These are phyloP conservation scores for Populus hybrid DNA, from an alignment of 441 rosid genomes.

Conservation along the genomic window DNA sequence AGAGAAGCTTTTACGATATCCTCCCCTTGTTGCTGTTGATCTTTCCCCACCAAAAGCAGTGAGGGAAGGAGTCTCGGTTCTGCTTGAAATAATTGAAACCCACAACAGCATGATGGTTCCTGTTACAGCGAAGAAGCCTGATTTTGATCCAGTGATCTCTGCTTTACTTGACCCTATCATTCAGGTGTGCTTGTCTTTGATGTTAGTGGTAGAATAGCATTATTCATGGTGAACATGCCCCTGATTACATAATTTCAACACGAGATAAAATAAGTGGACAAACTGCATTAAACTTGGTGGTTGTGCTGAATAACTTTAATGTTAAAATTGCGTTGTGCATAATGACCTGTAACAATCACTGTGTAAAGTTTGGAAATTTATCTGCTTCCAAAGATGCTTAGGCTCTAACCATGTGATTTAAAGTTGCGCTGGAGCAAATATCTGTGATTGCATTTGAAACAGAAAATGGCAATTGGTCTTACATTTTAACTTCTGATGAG, in stretches of 20 bases:
- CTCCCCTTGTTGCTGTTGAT: constrained; percentile 89
- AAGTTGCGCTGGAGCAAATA: not conserved
- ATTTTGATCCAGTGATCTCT: constrained; percentile 78
- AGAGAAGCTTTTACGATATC: constrained; percentile 90
- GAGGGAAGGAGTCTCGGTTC: constrained; percentile 84
- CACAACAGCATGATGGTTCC: constrained; percentile 85
- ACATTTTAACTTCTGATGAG: not conserved
- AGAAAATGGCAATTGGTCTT: not conserved
- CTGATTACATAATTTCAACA: not conserved
- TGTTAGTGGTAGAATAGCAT: constrained; percentile 1
- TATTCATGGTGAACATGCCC: not conserved
- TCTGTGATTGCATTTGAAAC: not conserved
- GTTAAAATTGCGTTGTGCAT: not conserved
- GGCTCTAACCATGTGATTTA: not conserved
- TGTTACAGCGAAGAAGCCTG: constrained; percentile 56
- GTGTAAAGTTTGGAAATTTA: not conserved
- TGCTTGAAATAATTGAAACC: constrained; percentile 86
- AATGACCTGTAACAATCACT: not conserved
- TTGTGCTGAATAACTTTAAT: not conserved
- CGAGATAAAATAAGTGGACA: not conserved
- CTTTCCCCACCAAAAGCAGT: constrained; percentile 95
- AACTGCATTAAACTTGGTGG: not conserved
- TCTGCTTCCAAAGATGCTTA: not conserved
- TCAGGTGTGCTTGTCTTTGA: constrained; percentile 53
- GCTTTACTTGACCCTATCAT: constrained; percentile 91